Conservation (phyloP, 2,329 filamentous ascomycete genomes). For the Colletotrichum liriopes region DNA sequence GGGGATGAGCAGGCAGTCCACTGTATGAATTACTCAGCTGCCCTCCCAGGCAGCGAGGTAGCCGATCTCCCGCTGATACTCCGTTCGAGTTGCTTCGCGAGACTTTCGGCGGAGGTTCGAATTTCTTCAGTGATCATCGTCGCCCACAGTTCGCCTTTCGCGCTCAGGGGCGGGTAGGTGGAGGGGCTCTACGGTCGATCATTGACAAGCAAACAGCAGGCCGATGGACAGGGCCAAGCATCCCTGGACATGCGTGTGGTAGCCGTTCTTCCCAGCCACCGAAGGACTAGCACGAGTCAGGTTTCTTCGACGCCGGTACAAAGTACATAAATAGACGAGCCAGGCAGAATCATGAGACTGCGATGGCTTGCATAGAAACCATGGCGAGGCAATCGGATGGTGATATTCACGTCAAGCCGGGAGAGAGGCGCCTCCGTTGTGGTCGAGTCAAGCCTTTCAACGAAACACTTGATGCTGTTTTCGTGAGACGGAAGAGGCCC, state of each 20-base stretch:
- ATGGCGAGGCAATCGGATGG: not conserved
- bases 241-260: constrained; percentile 22
- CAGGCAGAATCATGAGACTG: not conserved
- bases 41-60: not conserved
- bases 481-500: constrained; percentile 17
- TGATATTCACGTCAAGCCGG: not conserved
- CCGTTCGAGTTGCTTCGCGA: not conserved
- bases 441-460: constrained; percentile 24
- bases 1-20: not conserved
- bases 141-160: constrained; percentile 15
- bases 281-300: constrained; percentile 28
- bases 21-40: not conserved
- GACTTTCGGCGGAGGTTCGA: constrained; percentile 13
- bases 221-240: constrained; percentile 39
- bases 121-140: constrained; percentile 26
- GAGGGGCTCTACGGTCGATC: constrained; percentile 35
- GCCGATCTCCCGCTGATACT: not conserved
- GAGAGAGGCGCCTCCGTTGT: not conserved
- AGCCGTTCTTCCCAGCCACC: constrained; percentile 7
- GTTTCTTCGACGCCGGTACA: not conserved
- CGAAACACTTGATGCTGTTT: constrained; percentile 20
- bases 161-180: constrained; percentile 20
- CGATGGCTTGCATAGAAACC: constrained; percentile 17
- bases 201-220: constrained; percentile 25
- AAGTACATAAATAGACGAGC: not conserved